A percentile compares a stretch with the other conserved stretches of the same genome.
Evolutionary conservation across 2,329 filamentous ascomycete species (phyloP).

Genomic region (Biscogniauxia sp.): DNA sequence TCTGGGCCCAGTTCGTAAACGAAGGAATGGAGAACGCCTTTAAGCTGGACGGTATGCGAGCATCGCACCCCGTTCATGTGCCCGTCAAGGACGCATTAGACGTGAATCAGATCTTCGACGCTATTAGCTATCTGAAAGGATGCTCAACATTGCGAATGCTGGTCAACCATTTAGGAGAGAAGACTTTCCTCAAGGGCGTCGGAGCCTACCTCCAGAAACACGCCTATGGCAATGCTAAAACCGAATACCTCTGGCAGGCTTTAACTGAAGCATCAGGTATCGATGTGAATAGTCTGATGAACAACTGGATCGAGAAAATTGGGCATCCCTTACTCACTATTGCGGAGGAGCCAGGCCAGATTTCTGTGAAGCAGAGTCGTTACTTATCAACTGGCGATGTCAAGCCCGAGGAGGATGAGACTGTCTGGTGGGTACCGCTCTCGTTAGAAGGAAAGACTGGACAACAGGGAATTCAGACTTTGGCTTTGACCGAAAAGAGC

Average conservation of each 20-base stretch:
- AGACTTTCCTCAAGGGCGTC: slow-evolving; percentile 88
- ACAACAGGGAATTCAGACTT: slow-evolving; percentile 58
- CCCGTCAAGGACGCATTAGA: slow-evolving; percentile 90
- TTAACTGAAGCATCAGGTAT: slow-evolving; percentile 83
- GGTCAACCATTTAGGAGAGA: slow-evolving; percentile 80
- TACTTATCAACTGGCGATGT: slow-evolving; percentile 92
- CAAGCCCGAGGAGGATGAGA: slow-evolving; percentile 85
- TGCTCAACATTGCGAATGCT: slow-evolving; percentile 97
- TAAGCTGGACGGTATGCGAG: slow-evolving; percentile 81
- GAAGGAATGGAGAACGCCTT: slow-evolving; percentile 93
- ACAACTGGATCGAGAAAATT: slow-evolving; percentile 92
- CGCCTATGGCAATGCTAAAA: slow-evolving; percentile 86
- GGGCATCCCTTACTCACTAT: slow-evolving; percentile 90
- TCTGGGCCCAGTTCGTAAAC: slow-evolving; percentile 96
- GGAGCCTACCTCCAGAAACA: slow-evolving; percentile 85
- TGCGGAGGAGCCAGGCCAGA: slow-evolving; percentile 77
- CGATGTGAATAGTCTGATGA: slow-evolving; percentile 85
- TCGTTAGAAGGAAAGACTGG: slow-evolving; percentile 75
- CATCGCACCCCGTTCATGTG: slow-evolving; percentile 94
- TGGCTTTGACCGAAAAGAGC: slow-evolving; percentile 72
- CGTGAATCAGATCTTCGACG: slow-evolving; percentile 96
- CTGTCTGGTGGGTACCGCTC: slow-evolving; percentile 93
- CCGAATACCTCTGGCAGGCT: slow-evolving; percentile 85
- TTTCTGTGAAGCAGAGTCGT: slow-evolving; percentile 79
- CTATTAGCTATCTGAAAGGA: slow-evolving; percentile 94